These are phyloP conservation scores for Sclerotiophoma versabilis DNA, from an alignment of 2,329 filamentous ascomycete species.

Conservation along the genomic window DNA sequence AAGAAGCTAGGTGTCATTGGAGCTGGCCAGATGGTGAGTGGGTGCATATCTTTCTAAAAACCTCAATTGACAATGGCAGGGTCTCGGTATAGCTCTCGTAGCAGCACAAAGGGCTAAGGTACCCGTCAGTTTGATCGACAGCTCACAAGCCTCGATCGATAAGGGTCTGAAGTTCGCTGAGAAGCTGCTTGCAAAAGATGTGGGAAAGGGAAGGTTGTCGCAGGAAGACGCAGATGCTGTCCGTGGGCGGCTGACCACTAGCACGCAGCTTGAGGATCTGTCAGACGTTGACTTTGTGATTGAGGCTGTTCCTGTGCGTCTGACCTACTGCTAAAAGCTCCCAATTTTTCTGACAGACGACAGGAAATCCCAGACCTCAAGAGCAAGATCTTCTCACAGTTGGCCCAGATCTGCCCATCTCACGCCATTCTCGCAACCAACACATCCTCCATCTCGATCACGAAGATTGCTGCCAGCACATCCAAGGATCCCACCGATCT, in stretches of 20 bases:
- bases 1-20: constrained; percentile 91
- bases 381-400: constrained; percentile 80
- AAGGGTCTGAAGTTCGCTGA: constrained; percentile 93
- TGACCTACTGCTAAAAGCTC: background rate
- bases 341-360: constrained; percentile 1
- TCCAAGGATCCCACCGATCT: constrained; percentile 79
- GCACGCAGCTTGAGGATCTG: constrained; percentile 78
- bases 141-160: constrained; percentile 80
- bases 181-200: constrained; percentile 91
- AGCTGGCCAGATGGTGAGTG: constrained; percentile 89
- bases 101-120: constrained; percentile 84
- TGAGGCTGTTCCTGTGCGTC: constrained; percentile 78
- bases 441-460: constrained; percentile 98
- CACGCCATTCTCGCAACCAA: constrained; percentile 96
- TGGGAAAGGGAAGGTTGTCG: constrained; percentile 84
- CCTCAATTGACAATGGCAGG: constrained; percentile 61
- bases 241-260: constrained; percentile 71
- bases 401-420: constrained; percentile 80
- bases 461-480: constrained; percentile 89
- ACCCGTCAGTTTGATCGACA: constrained; percentile 86
- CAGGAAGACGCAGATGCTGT: constrained; percentile 79
- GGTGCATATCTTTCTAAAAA: background rate
- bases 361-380: constrained; percentile 86
- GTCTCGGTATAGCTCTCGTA: constrained; percentile 93
- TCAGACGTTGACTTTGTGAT: constrained; percentile 94